Conservation (phyloP, 1,284 basidiomycete genomes). For the Apiotrichum veenhuisii region DNA sequence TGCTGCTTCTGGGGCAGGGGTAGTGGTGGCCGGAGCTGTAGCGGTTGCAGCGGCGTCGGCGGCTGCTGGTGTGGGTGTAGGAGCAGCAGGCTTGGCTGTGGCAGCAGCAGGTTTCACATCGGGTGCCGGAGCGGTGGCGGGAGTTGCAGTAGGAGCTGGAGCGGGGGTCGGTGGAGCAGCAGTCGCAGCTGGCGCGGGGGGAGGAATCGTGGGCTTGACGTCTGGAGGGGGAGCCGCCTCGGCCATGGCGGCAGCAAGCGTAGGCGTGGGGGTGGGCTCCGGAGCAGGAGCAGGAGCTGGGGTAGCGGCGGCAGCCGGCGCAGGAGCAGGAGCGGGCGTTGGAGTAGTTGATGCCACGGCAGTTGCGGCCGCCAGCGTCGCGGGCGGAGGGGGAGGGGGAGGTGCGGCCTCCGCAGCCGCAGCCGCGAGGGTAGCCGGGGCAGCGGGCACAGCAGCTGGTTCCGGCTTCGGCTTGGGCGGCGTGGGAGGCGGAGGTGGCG, state of each 20-base stretch:
- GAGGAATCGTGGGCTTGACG: background rate
- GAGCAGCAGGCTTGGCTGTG: constrained; percentile 7
- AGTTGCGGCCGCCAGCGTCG: background rate
- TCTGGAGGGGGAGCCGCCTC: constrained; percentile 1
- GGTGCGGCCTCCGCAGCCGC: background rate
- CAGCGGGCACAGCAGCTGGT: background rate
- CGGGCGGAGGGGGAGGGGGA: background rate
- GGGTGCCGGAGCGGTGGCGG: constrained; percentile 14
- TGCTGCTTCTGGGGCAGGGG: background rate
- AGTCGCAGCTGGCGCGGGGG: background rate
- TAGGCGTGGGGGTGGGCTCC: constrained; percentile 5
- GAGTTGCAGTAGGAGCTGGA: constrained; percentile 9
- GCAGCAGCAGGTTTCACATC: background rate
- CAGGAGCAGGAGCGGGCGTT: constrained; percentile 7
- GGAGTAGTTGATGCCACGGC: too few species aligned
- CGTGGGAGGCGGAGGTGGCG: constrained; percentile 10
- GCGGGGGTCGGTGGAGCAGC: background rate
- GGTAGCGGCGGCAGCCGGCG: background rate
- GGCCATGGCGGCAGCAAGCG: background rate
- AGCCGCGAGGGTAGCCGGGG: constrained; percentile 1
- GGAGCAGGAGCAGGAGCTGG: background rate
- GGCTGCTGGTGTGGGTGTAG: too few species aligned
- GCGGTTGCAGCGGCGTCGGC: constrained; percentile 8
- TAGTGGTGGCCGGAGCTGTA: constrained; percentile 12
- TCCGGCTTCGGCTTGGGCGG: background rate